Percentiles rank a stretch among this genome's conserved stretches.
phyloP scores from a whole-genome alignment of 768 basidiomycete genomes.

The Pseudohyphozyma bogoriensis region DNA sequence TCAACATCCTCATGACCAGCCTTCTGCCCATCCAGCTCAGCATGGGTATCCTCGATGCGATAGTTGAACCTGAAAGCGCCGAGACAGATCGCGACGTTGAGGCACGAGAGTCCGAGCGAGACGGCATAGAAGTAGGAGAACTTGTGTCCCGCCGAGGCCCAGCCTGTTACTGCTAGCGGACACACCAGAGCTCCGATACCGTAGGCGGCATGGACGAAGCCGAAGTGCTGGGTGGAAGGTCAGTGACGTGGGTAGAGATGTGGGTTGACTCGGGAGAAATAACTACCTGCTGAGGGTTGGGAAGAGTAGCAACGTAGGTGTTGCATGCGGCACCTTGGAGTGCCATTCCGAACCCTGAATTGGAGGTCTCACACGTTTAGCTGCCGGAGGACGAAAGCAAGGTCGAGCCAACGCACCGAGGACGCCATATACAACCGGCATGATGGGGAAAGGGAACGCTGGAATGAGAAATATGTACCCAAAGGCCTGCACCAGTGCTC shows the following conservation, averaged over 20 bases:
- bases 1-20: too few relatives aligned
- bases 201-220: constrained; percentile 9
- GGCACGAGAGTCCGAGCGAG: constrained; percentile 2
- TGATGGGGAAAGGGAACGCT: constrained; percentile 14
- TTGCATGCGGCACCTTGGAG: constrained; percentile 21
- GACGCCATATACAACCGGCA: constrained; percentile 14
- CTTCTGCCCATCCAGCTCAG: not conserved
- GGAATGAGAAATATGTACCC: constrained; percentile 23
- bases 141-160: constrained; percentile 4
- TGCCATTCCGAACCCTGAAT: constrained; percentile 13
- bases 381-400: too few relatives aligned
- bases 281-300: constrained; percentile 4
- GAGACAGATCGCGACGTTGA: constrained; percentile 8
- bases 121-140: constrained; percentile 22
- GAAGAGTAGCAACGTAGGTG: constrained; percentile 8
- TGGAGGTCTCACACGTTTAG: too few relatives aligned
- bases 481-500: constrained; percentile 5
- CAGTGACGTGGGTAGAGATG: not conserved
- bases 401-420: constrained; percentile 3
- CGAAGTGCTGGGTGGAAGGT: not conserved
- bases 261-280: too few relatives aligned
- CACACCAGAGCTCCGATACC: constrained; percentile 14
- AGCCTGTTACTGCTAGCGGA: constrained; percentile 22
- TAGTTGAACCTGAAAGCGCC: constrained; percentile 20
- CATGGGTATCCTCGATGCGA: constrained; percentile 8